These are phyloP conservation scores for Amniculicola lignicola DNA, from an alignment of 495 filamentous ascomycete genomes.

Conservation along the genomic window DNA sequence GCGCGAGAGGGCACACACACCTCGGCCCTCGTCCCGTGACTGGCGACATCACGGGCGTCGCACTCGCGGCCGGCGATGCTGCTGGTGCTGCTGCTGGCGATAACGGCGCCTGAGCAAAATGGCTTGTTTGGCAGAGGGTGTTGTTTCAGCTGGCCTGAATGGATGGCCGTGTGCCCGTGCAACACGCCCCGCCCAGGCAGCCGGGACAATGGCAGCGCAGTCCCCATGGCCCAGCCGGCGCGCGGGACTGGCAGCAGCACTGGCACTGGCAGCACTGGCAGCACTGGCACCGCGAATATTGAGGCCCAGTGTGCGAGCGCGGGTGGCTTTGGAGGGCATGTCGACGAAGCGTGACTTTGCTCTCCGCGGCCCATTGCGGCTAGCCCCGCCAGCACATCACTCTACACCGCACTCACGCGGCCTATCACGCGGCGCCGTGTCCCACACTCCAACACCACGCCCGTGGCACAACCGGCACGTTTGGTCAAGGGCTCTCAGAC, in stretches of 20 bases:
- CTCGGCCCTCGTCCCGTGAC: conserved; percentile 19
- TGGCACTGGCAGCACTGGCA: conserved; percentile 5
- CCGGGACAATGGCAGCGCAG: not conserved
- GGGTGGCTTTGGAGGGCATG: conserved; percentile 6
- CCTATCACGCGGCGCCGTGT: conserved; percentile 21
- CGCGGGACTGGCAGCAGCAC: conserved; percentile 5
- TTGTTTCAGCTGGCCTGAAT: conserved; percentile 22
- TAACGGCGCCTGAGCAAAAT: not conserved
- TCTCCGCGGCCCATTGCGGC: conserved; percentile 7
- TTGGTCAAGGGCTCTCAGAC: conserved; percentile 22
- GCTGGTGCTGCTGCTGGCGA: not conserved
- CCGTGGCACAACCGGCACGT: conserved; percentile 33
- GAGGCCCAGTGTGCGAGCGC: conserved; percentile 8
- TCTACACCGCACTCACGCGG: conserved; percentile 23
- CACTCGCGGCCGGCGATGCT: not conserved
- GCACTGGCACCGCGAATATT: too few species aligned
- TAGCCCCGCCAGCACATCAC: conserved; percentile 32
- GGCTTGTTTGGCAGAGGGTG: not conserved
- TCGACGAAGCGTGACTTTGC: conserved; percentile 19
- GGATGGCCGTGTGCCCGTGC: conserved; percentile 7
- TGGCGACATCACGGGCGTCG: not conserved
- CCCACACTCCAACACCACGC: conserved; percentile 29
- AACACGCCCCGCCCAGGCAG: not conserved
- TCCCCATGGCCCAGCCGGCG: not conserved
- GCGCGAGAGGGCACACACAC: conserved; percentile 3